Conservation (phyloP, 2,329 filamentous ascomycete species). For the Geosmithia morbida region DNA sequence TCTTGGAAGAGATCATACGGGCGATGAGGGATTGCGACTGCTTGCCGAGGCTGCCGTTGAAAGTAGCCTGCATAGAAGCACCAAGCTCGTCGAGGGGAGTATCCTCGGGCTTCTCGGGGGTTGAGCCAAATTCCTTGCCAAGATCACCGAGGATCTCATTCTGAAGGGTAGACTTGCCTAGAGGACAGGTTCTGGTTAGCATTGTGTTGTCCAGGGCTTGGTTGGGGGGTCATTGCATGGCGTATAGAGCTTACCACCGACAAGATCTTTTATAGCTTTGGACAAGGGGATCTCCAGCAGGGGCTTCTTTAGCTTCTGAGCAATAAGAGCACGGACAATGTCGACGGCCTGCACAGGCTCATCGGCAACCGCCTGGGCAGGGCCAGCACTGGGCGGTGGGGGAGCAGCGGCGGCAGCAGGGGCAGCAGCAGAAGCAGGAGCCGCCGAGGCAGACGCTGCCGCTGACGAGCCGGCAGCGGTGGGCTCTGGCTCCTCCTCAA, state of each 20-base stretch:
- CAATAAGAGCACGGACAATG: conserved; percentile 76
- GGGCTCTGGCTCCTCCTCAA: conserved; percentile 75
- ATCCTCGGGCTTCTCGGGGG: conserved; percentile 96
- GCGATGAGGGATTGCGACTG: conserved; percentile 88
- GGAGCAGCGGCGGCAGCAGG: conserved; percentile 40
- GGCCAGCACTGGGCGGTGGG: conserved; percentile 60
- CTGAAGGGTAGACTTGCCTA: conserved; percentile 95
- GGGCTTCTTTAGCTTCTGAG: conserved; percentile 95
- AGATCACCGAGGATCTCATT: conserved; percentile 97
- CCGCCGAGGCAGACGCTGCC: conserved; percentile 35
- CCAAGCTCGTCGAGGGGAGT: conserved; percentile 90
- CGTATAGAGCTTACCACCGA: conserved; percentile 58
- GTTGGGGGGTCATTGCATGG: background rate
- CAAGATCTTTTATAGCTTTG: conserved; percentile 97
- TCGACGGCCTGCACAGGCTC: conserved; percentile 79
- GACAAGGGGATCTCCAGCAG: conserved; percentile 75
- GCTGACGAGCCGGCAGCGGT: conserved; percentile 30
- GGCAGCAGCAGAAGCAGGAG: conserved; percentile 38
- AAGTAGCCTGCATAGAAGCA: conserved; percentile 94
- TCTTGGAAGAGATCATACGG: conserved; percentile 93
- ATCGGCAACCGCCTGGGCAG: conserved; percentile 76
- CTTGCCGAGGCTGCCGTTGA: conserved; percentile 96
- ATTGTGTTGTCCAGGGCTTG: background rate
- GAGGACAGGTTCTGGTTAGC: background rate
- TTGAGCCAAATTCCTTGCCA: conserved; percentile 96